Conservation (phyloP, 2,329 filamentous ascomycete genomes). For the Fusarium chaquense region DNA sequence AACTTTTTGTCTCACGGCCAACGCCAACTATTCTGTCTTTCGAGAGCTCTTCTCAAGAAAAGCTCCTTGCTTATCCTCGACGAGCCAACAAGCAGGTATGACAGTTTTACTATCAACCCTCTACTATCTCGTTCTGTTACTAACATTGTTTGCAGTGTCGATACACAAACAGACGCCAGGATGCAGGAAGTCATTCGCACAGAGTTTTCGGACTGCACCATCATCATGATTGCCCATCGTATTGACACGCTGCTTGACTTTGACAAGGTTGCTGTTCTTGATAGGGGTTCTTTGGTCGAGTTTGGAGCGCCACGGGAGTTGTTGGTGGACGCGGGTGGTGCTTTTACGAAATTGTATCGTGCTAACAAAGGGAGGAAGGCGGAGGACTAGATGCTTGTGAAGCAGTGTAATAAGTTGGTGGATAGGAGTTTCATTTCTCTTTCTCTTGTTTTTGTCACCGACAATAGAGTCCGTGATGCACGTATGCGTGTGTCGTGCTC, state of each 20-base stretch:
- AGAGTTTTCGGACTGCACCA: slow-evolving; percentile 49
- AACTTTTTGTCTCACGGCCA: slow-evolving; percentile 54
- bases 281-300: slow-evolving; percentile 48
- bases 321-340: slow-evolving; percentile 34
- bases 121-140: background rate
- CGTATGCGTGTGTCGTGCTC: too few species aligned
- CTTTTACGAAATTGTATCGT: slow-evolving; percentile 43
- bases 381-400: background rate
- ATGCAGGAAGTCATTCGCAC: slow-evolving; percentile 49
- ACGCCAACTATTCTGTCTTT: slow-evolving; percentile 51
- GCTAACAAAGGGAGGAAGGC: slow-evolving; percentile 41
- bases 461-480: background rate
- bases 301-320: slow-evolving; percentile 46
- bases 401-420: background rate
- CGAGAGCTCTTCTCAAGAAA: slow-evolving; percentile 48
- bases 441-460: background rate
- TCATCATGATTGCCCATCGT: slow-evolving; percentile 53
- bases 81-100: slow-evolving; percentile 56
- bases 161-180: slow-evolving; percentile 47
- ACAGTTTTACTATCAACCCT: background rate
- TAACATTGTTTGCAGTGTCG: slow-evolving; percentile 43
- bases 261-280: slow-evolving; percentile 51
- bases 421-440: background rate
- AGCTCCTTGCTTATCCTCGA: slow-evolving; percentile 51
- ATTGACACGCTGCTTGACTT: slow-evolving; percentile 52